phyloP scores from a whole-genome alignment of 768 basidiomycete species.

The Hortiboletus campestris region DNA sequence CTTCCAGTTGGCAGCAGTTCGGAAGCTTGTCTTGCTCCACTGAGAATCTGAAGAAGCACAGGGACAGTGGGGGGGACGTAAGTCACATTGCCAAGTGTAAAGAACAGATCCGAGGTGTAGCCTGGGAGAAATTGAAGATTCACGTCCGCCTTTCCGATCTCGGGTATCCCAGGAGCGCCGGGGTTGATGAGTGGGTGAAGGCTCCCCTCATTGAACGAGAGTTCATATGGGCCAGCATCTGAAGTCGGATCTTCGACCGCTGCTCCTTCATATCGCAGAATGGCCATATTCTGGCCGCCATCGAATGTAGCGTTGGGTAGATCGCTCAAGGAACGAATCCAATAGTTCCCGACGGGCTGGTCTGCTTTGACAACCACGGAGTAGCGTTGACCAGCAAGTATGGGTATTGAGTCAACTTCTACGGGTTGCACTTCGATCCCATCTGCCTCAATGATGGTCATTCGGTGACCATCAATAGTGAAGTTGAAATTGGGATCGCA shows the following conservation, averaged over 20 bases:
- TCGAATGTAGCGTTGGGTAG: slow-evolving; percentile 9
- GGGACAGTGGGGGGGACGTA: slow-evolving; percentile 41
- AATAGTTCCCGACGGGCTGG: slow-evolving; percentile 49
- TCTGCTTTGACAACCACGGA: slow-evolving; percentile 39
- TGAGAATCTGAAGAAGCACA: slow-evolving; percentile 30
- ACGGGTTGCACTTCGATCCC: neutral
- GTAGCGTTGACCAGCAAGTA: slow-evolving; percentile 3
- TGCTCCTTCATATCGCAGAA: slow-evolving; percentile 2
- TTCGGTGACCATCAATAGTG: slow-evolving; percentile 7
- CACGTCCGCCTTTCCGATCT: slow-evolving; percentile 3
- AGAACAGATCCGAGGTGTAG: neutral
- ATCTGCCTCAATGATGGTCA: slow-evolving; percentile 7
- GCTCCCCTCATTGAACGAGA: neutral
- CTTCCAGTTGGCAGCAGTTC: slow-evolving; percentile 48
- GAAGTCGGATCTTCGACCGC: neutral
- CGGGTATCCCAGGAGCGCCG: neutral
- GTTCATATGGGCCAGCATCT: neutral
- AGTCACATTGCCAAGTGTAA: neutral
- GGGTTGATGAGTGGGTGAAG: slow-evolving; percentile 2
- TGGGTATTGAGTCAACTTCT: neutral
- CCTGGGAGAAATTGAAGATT: neutral
- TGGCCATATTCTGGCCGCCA: slow-evolving; percentile 3
- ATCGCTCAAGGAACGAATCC: slow-evolving; percentile 40
- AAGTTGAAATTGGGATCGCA: slow-evolving; percentile 2
- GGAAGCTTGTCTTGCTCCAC: slow-evolving; percentile 43